A percentile compares a stretch with the other conserved stretches of the same genome.
phyloP scores from a whole-genome alignment of 2,329 filamentous ascomycete species.

The Paracamarosporium sp. region DNA sequence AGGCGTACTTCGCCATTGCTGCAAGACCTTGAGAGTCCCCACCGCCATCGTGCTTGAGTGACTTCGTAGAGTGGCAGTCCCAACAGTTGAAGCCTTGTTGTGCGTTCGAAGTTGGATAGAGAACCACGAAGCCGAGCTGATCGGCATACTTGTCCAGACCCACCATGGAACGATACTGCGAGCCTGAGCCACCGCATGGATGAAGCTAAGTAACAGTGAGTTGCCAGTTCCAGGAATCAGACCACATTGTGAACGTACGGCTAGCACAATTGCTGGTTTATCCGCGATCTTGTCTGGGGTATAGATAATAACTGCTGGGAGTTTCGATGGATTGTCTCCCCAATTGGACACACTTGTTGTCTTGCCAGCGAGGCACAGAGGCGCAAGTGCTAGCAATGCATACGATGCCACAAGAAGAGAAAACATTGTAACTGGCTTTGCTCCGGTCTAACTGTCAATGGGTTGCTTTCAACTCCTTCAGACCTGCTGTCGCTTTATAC shows the following conservation, averaged over 20 bases:
- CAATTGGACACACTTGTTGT: conserved; percentile 3
- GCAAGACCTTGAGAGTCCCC: conserved; percentile 61
- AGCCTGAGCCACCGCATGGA: conserved; percentile 38
- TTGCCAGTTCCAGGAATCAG: background rate
- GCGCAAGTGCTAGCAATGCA: too few relatives aligned
- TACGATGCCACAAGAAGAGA: too few relatives aligned
- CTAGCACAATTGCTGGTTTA: background rate
- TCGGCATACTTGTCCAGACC: conserved; percentile 61
- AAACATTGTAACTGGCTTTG: too few relatives aligned
- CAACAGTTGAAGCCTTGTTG: conserved; percentile 52
- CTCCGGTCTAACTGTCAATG: too few relatives aligned
- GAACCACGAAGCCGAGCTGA: conserved; percentile 62
- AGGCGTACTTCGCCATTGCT: conserved; percentile 59
- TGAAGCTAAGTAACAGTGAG: conserved; percentile 12
- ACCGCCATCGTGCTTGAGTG: conserved; percentile 62
- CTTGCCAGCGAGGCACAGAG: conserved; percentile 1
- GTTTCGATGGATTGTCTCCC: conserved; percentile 10
- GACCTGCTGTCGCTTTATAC: too few relatives aligned
- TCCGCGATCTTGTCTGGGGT: conserved; percentile 3
- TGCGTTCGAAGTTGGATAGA: conserved; percentile 54
- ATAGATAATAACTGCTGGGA: conserved; percentile 4
- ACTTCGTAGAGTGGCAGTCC: conserved; percentile 61
- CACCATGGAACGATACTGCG: conserved; percentile 55
- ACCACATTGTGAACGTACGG: background rate
- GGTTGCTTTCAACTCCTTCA: too few relatives aligned